Base-by-base conservation (phyloP, 192 early-diverging fungal genomes). In the Podila minutissima region DNA sequence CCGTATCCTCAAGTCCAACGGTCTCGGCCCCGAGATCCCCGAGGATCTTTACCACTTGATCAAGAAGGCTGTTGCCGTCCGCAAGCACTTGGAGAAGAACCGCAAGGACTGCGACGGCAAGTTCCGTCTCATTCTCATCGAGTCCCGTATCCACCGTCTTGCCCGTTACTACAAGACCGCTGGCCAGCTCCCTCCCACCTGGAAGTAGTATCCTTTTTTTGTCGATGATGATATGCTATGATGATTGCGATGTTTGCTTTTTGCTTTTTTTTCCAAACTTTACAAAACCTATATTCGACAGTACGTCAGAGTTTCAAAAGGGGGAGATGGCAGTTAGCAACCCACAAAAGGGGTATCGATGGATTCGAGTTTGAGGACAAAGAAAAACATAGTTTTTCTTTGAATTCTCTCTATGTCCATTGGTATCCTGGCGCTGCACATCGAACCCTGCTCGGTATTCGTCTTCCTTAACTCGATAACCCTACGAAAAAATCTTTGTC, bases 41-140 rank as follows among this genome's bases (percentile, higher is more conserved):
- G 98, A 99, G 90, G 97, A 99, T 90, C 92, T 99, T 68, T 98
- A 98, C 93, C 95, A 96, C 89, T 87, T 99, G 76, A 98, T 98
- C 91, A 99, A 98, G 94, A 98, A 98, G 95, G 97, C 98, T 74
- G 96, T 99, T 77, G 92, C 95, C 74, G 93, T 99, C 89, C 96
- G 94, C 89, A 98, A 98, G 93, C 98, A 99, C 86, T 84, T 99
- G 74, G 98, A 99, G 92, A 94, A 94, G 77, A 94, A 96, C 95
- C 94, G 97, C 90, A 99, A 99, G 93, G 98, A 99, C 88, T 89
- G 88, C 77, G 98, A 98, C 83, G 90, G 95, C 86, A 99, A 99
- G 94, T 99, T 97, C 93, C 94, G 98, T 85, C 90, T 97, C 77
- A 97, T 97, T 95, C 89, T 97, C 66, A 93, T 97, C 82, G 97